phyloP scores from a whole-genome alignment of 768 basidiomycete species.

The Lactarius vividus region DNA sequence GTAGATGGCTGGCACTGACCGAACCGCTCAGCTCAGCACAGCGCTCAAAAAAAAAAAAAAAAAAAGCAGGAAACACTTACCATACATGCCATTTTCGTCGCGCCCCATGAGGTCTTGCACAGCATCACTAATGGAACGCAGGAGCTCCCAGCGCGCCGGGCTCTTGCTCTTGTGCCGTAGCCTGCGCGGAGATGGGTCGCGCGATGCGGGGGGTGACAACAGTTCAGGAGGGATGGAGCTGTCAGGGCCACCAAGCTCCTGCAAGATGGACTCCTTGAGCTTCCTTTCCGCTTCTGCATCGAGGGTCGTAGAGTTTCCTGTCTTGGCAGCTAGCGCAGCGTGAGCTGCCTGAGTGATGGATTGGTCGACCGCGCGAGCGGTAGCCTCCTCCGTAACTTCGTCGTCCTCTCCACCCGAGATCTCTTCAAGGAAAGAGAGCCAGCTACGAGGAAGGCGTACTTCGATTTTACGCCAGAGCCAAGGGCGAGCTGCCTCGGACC shows the following conservation, averaged over 20 bases:
- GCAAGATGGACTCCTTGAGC: slow-evolving; percentile 36
- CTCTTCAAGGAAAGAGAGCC: slow-evolving; percentile 79
- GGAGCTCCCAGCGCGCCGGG: slow-evolving; percentile 80
- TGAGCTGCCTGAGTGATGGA: slow-evolving; percentile 66
- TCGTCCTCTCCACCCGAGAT: slow-evolving; percentile 72
- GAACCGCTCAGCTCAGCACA: not conserved
- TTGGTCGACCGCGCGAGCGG: slow-evolving; percentile 60
- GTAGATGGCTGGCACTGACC: slow-evolving; percentile 60
- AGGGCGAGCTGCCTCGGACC: slow-evolving; percentile 81
- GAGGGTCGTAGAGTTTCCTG: slow-evolving; percentile 3
- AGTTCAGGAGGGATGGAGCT: slow-evolving; percentile 70
- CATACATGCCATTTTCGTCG: slow-evolving; percentile 66
- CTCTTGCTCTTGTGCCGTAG: slow-evolving; percentile 74
- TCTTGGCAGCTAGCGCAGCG: slow-evolving; percentile 51
- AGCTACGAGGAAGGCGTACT: slow-evolving; percentile 78
- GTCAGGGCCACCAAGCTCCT: slow-evolving; percentile 58
- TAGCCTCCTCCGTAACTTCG: slow-evolving; percentile 44
- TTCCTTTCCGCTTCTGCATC: slow-evolving; percentile 42
- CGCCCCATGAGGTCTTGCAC: slow-evolving; percentile 67
- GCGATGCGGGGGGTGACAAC: slow-evolving; percentile 75
- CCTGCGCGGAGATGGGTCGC: slow-evolving; percentile 79
- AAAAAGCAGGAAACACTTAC: slow-evolving; percentile 42
- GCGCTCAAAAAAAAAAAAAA: slow-evolving; percentile 20
- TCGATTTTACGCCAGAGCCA: slow-evolving; percentile 86
- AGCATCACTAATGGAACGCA: slow-evolving; percentile 75